Evolutionary conservation across 345 rosid species (phyloP), one percentile per base, ranked within the genome.

Genomic region (Euphorbia lathyris): DNA sequence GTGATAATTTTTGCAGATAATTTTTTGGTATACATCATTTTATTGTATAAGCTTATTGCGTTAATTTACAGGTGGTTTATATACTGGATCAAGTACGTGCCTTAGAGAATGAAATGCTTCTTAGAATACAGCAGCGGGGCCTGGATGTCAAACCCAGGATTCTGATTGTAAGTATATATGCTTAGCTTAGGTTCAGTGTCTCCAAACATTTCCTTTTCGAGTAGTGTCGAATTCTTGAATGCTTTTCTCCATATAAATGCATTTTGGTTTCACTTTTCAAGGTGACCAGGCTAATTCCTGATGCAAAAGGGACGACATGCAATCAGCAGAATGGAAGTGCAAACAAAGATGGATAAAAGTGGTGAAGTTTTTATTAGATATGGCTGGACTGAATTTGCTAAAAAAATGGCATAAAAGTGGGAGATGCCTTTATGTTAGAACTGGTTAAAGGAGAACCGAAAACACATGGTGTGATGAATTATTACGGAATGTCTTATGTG

Each of bases 41-140:
- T n/a, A n/a, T n/a, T n/a, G n/a, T n/a, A 9, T 12, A 27, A 12
- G 48, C 9, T 23, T 34, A 40, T 16, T 60, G 20, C 10, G 48
- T 60, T 36, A 30, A 58, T 22, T 56, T 81, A 66, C 74, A 95
- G 99, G 76, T 95, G 81, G 99, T 95, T 57, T 95, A 95, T 76
- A 95, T 95, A 74, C 80, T 95, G 76, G 99, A 95, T 80, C 98
- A 95, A 90, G 99, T 95, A 22, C 97, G 97, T 45, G 99, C 99
- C 38, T 69, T 95, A 68, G 99, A 95, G 83, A 83, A 77, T 36
- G 96, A 92, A 84, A 95, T 95, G 99, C 83, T 90, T 45, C 74
- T 83, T 68, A 88, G 96, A 72, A 95, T 92, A 79, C 74, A 85
- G 87, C 86, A 79, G 75, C 99, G 92, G 74, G 99, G 99, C 55